Evolutionary conservation across 176 grass and related monocot genomes (phyloP).

Genomic region (Oryza nivara): DNA sequence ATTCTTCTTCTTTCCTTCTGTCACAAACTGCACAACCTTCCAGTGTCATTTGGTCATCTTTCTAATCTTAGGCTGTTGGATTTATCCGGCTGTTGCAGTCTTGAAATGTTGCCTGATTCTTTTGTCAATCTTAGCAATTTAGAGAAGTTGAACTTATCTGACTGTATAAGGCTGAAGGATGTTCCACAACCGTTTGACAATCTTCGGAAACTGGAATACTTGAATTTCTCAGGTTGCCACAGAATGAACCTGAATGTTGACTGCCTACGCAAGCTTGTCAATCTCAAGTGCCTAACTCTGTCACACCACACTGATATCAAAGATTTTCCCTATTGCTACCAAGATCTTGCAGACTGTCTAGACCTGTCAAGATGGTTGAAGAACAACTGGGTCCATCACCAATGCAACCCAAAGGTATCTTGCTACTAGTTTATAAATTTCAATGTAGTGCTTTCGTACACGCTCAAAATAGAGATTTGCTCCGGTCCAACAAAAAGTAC

Average conservation of each 20-base stretch:
- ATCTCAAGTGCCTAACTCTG: neutral
- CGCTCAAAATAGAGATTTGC: too few species aligned
- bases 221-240: constrained; percentile 28
- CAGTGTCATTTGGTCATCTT: neutral
- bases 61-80: constrained; percentile 18
- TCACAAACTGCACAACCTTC: neutral
- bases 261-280: neutral
- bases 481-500: too few species aligned
- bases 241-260: neutral
- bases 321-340: neutral
- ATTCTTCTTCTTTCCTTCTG: constrained; percentile 25
- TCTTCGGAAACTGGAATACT: neutral
- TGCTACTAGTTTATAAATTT: neutral
- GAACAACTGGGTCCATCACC: neutral
- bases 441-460: too few species aligned
- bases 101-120: neutral
- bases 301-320: neutral
- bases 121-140: neutral
- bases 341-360: neutral
- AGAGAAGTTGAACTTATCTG: constrained; percentile 15
- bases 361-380: constrained; percentile 2
- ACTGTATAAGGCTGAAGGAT: neutral
- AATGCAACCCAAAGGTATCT: neutral
- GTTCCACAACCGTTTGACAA: constrained; percentile 29
- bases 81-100: neutral